Conservation (phyloP, 139 green algal species). For the Chlorella sp. region DNA sequence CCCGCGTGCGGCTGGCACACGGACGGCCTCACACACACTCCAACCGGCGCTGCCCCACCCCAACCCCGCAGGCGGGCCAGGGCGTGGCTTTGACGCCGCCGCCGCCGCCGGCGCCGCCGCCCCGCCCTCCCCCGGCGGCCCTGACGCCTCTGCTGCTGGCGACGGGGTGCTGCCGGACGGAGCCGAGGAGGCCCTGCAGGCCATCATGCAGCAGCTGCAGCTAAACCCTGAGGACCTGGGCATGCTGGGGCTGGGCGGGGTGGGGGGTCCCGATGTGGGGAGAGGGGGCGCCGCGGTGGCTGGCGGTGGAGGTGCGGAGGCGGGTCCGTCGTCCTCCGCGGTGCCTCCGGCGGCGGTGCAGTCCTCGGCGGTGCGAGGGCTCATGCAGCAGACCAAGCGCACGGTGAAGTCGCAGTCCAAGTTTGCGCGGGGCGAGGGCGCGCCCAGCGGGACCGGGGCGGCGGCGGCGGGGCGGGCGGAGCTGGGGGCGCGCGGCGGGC, state of each 20-base stretch:
- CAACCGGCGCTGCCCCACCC: no score
- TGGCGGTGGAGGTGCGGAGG: no score
- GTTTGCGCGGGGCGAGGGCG: constrained; percentile 15
- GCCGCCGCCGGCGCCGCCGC: no score
- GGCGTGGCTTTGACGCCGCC: no score
- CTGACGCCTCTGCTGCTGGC: background rate
- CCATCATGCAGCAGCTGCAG: background rate
- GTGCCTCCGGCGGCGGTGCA: background rate
- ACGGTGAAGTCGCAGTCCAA: constrained; percentile 36
- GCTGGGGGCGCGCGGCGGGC: no score
- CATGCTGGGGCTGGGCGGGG: background rate
- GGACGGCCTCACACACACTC: background rate
- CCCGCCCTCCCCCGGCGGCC: no score
- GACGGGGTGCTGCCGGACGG: background rate
- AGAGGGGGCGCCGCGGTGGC: background rate
- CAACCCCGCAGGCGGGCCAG: background rate
- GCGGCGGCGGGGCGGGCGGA: no score
- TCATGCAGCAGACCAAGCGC: constrained; percentile 37
- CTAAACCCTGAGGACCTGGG: background rate
- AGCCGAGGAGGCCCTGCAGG: background rate
- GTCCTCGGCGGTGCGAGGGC: constrained; percentile 23
- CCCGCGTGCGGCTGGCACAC: background rate
- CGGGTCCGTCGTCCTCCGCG: no score
- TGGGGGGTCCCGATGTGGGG: background rate
- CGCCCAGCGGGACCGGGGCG: background rate